Evolutionary conservation across 208 protist species (phyloP).

Genomic region (Vickermania ingenoplastis): DNA sequence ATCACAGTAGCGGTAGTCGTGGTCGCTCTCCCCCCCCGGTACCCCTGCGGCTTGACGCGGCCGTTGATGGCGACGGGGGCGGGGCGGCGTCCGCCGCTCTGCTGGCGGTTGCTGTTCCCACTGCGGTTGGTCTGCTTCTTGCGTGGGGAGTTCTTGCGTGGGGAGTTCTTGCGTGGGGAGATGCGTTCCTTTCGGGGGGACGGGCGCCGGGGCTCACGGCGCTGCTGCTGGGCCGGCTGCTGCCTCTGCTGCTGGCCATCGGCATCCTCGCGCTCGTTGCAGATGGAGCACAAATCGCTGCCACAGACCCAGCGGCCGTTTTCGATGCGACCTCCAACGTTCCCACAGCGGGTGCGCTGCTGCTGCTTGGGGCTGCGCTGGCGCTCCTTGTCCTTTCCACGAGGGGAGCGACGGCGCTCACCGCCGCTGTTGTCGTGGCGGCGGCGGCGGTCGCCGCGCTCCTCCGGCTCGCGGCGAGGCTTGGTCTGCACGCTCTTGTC

Average conservation of each 20-base stretch:
- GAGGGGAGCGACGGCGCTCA: background rate
- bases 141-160: background rate
- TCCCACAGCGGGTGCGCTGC: background rate
- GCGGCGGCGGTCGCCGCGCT: background rate
- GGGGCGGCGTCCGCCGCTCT: background rate
- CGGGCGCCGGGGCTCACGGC: background rate
- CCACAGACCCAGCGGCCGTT: conserved; percentile 2
- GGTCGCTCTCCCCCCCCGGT: conserved; percentile 2
- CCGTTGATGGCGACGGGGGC: background rate
- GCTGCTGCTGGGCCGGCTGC: background rate
- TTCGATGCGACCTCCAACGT: background rate
- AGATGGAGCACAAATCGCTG: background rate
- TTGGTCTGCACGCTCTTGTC: background rate
- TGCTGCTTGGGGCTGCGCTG: background rate
- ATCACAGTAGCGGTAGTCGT: conserved; percentile 17
- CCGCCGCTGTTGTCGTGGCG: background rate
- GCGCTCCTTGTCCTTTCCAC: background rate
- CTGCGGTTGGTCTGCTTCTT: background rate
- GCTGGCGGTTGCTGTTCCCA: background rate
- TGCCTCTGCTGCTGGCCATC: background rate
- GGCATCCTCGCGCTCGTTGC: background rate
- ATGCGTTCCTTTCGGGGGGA: background rate
- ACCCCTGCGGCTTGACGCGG: background rate
- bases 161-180: background rate
- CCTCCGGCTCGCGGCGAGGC: background rate